These are phyloP conservation scores for Globisporangium radiosum DNA, from an alignment of 352 stramenopile species.

Conservation along the genomic window DNA sequence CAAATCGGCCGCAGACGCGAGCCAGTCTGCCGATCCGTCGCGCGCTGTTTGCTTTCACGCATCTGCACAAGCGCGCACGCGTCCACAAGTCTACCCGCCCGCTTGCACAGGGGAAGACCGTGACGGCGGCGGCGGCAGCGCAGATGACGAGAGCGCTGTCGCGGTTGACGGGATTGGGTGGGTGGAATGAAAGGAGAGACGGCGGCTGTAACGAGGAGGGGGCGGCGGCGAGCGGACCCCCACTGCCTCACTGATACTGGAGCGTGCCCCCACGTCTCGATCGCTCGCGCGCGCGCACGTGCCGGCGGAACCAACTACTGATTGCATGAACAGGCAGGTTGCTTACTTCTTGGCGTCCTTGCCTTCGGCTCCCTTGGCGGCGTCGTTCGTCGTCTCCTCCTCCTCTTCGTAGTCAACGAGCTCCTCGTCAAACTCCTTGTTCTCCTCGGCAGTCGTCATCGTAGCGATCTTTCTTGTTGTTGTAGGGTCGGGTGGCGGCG, in stretches of 20 bases:
- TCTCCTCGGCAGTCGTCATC: conserved; percentile 75
- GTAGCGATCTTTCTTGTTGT: conserved; percentile 4
- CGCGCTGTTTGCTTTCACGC: too few relatives aligned
- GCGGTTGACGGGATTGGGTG: too few relatives aligned
- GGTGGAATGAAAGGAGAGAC: too few relatives aligned
- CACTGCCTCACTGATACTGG: too few relatives aligned
- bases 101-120: too few relatives aligned
- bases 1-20: too few relatives aligned
- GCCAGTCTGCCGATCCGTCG: too few relatives aligned
- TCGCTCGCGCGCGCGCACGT: not conserved
- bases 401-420: conserved; percentile 88
- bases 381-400: conserved; percentile 68
- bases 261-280: too few relatives aligned
- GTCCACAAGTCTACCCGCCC: not conserved
- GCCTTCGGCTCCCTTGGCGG: conserved; percentile 65
- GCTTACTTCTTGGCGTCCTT: conserved; percentile 90
- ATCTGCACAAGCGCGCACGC: not conserved
- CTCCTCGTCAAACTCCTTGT: conserved; percentile 88
- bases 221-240: too few relatives aligned
- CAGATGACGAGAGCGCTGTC: too few relatives aligned
- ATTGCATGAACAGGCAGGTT: conserved; percentile 9
- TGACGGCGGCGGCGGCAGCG: too few relatives aligned
- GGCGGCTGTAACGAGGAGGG: too few relatives aligned
- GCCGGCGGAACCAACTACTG: not conserved
- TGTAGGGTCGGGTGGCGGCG: not conserved